These are phyloP conservation scores for Blastocystis sp. DNA, from an alignment of 352 stramenopile species.

Conservation along the genomic window DNA sequence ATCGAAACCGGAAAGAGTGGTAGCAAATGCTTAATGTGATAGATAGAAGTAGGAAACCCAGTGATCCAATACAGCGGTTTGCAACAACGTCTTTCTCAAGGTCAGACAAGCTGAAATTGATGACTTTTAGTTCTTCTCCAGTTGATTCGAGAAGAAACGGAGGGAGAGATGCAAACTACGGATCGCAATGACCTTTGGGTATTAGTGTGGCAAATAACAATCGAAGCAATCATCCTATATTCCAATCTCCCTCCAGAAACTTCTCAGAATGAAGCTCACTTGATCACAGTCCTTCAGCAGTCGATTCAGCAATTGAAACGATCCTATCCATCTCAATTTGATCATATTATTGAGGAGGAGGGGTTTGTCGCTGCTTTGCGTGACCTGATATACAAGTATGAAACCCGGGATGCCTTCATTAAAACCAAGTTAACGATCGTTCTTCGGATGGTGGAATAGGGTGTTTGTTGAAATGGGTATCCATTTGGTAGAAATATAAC, in stretches of 20 bases:
- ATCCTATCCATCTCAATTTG: background rate
- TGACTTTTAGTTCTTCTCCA: background rate
- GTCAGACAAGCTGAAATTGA: background rate
- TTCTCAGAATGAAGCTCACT: background rate
- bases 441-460: background rate
- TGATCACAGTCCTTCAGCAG: constrained; percentile 10
- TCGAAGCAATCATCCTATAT: constrained; percentile 33
- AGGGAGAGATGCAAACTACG: background rate
- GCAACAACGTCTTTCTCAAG: constrained; percentile 13
- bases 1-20: constrained; percentile 8
- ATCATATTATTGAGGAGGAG: background rate
- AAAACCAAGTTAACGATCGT: background rate
- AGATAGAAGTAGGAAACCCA: background rate
- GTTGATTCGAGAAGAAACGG: background rate
- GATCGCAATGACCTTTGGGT: background rate
- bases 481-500: too few species aligned
- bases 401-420: background rate
- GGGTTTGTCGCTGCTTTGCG: background rate
- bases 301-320: background rate
- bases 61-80: background rate
- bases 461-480: background rate
- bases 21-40: background rate
- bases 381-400: background rate
- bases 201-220: constrained; percentile 6
- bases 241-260: background rate